Conservation (phyloP, 2,329 filamentous ascomycete species). For the Pseudomassariella vexata region DNA sequence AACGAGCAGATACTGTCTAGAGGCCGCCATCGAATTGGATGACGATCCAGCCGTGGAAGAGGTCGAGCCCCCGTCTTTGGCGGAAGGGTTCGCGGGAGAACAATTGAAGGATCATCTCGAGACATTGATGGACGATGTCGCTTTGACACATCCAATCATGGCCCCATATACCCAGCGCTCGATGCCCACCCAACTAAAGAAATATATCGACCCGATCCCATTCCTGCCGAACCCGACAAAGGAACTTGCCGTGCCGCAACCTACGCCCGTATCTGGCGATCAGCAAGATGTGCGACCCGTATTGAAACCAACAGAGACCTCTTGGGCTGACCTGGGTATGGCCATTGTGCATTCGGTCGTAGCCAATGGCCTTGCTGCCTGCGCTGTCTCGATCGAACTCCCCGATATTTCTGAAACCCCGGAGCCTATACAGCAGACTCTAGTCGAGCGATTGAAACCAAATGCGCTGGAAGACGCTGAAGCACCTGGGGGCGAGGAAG, state of each 20-base stretch:
- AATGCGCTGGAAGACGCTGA: constrained; percentile 6
- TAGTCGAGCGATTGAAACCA: constrained; percentile 16
- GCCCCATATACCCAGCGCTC: constrained; percentile 46
- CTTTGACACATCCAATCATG: constrained; percentile 57
- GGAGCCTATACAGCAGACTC: constrained; percentile 20
- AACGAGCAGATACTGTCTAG: constrained; percentile 56
- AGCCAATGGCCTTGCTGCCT: constrained; percentile 27
- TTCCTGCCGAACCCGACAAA: constrained; percentile 51
- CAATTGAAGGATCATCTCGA: constrained; percentile 52
- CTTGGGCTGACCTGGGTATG: constrained; percentile 38
- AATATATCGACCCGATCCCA: constrained; percentile 55
- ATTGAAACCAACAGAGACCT: constrained; percentile 24
- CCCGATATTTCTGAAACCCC: constrained; percentile 25
- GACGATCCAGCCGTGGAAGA: constrained; percentile 60
- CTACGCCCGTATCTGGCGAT: constrained; percentile 10
- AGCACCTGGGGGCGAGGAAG: constrained; percentile 8
- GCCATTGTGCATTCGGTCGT: constrained; percentile 30
- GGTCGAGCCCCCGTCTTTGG: constrained; percentile 56
- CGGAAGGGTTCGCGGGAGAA: constrained; percentile 58
- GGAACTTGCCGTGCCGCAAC: constrained; percentile 14
- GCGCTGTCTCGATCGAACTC: constrained; percentile 27
- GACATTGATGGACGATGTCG: constrained; percentile 48
- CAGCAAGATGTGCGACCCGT: constrained; percentile 13
- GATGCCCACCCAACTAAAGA: constrained; percentile 45
- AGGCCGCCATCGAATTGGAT: constrained; percentile 61